A percentile compares a stretch with the other conserved stretches of the same genome.
These are phyloP conservation scores for Seminavis robusta DNA, from an alignment of 108 stramenopile genomes.

Conservation along the genomic window DNA sequence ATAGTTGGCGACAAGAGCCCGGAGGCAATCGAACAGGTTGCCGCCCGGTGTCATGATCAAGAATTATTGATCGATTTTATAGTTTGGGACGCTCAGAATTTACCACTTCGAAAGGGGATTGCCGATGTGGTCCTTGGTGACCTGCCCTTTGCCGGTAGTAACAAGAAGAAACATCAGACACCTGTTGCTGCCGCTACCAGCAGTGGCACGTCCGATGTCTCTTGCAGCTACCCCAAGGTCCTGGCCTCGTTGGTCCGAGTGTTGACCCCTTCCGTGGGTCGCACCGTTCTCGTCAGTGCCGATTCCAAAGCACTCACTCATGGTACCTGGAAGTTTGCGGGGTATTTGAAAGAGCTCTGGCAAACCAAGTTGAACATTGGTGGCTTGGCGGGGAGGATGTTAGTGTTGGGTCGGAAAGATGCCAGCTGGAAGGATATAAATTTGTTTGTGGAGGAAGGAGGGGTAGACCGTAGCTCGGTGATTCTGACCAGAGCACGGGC, in stretches of 20 bases:
- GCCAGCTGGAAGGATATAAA: conserved; percentile 31
- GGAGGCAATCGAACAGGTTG: background rate
- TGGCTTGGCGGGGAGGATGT: conserved; percentile 27
- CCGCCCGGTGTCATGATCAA: background rate
- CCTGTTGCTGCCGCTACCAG: conserved; percentile 7
- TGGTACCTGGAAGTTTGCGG: conserved; percentile 5
- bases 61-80: conserved; percentile 29
- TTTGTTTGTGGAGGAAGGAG: conserved; percentile 17
- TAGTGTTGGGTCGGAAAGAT: conserved; percentile 12
- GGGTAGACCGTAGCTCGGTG: too few species aligned
- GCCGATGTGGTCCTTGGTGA: conserved; percentile 36
- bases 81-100: conserved; percentile 41
- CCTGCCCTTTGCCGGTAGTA: conserved; percentile 39
- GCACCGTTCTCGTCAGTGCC: conserved; percentile 25
- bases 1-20: conserved; percentile 29
- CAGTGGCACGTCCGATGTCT: too few species aligned
- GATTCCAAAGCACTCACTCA: conserved; percentile 25
- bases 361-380: conserved; percentile 27
- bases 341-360: conserved; percentile 1
- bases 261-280: too few species aligned
- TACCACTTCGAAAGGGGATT: conserved; percentile 35
- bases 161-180: conserved; percentile 31
- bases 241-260: too few species aligned
- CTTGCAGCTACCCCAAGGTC: too few species aligned
- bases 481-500: too few species aligned